Evolutionary conservation across 2,329 filamentous ascomycete species (phyloP).

Genomic region (Madurella mycetomatis): DNA sequence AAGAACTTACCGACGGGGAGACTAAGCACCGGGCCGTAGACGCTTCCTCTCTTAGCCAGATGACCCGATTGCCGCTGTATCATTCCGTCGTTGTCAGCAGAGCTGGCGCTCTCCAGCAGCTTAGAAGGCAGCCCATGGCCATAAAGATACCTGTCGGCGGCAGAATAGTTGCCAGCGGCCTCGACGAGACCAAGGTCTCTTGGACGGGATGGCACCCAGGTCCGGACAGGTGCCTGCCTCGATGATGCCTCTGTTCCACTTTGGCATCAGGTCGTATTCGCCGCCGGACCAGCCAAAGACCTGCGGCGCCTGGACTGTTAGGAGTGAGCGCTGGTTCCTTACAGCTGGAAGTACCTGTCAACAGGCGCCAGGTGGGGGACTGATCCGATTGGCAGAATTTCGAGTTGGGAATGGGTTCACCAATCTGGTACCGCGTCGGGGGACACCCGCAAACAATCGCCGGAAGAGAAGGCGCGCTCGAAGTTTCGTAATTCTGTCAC

Average conservation of each 20-base stretch:
- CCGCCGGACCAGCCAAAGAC: neutral
- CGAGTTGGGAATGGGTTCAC: too few relatives aligned
- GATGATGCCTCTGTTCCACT: neutral
- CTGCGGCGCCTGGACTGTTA: neutral
- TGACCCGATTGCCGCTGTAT: too few relatives aligned
- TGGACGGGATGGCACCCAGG: neutral
- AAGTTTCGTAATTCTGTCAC: too few relatives aligned
- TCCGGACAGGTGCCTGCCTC: neutral
- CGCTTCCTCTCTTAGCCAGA: neutral
- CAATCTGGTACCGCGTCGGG: too few relatives aligned
- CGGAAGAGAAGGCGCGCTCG: too few relatives aligned
- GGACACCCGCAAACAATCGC: too few relatives aligned
- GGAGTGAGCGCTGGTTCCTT: too few relatives aligned
- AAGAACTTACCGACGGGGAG: constrained; percentile 1
- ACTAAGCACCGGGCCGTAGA: neutral
- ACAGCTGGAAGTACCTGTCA: too few relatives aligned
- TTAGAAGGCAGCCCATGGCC: neutral
- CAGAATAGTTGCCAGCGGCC: neutral
- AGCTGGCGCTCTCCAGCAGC: too few relatives aligned
- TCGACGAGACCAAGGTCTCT: neutral
- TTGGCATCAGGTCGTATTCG: neutral
- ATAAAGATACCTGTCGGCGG: neutral
- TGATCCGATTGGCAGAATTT: too few relatives aligned
- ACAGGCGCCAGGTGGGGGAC: too few relatives aligned
- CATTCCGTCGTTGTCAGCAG: too few relatives aligned